These are phyloP conservation scores for Calocera viscosa DNA, from an alignment of 768 basidiomycete species.

Conservation along the genomic window DNA sequence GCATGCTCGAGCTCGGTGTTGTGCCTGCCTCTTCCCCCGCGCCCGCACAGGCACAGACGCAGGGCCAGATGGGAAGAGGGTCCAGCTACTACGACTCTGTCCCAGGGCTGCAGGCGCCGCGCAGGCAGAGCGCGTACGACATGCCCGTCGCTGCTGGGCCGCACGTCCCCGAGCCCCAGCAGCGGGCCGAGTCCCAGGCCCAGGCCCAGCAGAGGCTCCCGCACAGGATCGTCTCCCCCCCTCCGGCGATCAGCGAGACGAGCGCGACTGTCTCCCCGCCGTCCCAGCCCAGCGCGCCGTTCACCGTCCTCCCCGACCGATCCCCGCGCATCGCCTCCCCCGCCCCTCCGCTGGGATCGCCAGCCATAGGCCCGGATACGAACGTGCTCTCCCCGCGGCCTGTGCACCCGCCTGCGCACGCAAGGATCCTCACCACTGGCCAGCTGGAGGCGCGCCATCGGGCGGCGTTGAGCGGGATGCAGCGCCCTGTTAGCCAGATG, in stretches of 20 bases:
- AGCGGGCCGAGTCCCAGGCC: background rate
- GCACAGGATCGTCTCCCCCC: constrained; percentile 7
- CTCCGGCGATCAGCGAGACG: background rate
- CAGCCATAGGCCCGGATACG: background rate
- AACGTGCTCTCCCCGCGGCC: constrained; percentile 1
- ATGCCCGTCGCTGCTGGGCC: background rate
- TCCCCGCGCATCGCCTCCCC: background rate
- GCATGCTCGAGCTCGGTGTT: constrained; percentile 2
- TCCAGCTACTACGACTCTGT: background rate
- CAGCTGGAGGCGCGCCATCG: constrained; percentile 1
- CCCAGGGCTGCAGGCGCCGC: background rate
- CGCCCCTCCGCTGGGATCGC: background rate
- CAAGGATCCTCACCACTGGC: background rate
- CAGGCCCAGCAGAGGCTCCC: background rate
- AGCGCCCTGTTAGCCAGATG: constrained; percentile 6
- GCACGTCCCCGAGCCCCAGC: background rate
- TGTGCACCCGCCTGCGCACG: background rate
- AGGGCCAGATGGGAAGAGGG: background rate
- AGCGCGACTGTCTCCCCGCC: background rate
- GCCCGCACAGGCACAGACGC: background rate
- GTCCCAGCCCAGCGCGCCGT: background rate
- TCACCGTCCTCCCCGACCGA: background rate
- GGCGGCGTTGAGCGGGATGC: background rate
- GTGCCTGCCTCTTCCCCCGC: background rate
- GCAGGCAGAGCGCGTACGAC: background rate